phyloP scores from a whole-genome alignment of 2,329 filamentous ascomycete species.

The Cryphonectria nitschkei region DNA sequence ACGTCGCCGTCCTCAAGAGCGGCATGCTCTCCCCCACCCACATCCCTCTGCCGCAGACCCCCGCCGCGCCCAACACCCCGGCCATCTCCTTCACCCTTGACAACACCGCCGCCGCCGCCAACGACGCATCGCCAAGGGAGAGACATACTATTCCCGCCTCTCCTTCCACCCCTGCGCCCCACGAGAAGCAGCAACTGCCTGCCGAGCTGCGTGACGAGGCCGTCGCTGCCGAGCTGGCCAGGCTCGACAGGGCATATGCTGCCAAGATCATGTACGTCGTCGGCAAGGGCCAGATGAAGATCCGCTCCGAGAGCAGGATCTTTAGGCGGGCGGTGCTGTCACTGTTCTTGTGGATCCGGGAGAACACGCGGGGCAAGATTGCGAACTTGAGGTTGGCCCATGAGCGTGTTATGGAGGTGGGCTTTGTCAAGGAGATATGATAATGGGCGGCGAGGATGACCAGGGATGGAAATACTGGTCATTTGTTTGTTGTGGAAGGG shows the following conservation, averaged over 20 bases:
- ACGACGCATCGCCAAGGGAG: background rate
- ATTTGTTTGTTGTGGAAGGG: background rate
- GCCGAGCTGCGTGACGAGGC: constrained; percentile 37
- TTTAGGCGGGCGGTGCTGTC: constrained; percentile 51
- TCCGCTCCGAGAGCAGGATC: constrained; percentile 46
- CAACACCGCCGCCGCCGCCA: background rate
- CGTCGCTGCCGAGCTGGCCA: constrained; percentile 45
- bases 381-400: constrained; percentile 61
- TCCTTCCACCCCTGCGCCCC: background rate
- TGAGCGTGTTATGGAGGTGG: constrained; percentile 67
- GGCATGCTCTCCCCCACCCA: background rate
- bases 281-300: constrained; percentile 64
- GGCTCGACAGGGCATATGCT: constrained; percentile 48
- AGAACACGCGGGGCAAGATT: constrained; percentile 67
- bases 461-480: background rate
- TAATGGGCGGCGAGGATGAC: background rate
- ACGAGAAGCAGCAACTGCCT: constrained; percentile 12
- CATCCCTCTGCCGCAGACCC: background rate
- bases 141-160: background rate
- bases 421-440: constrained; percentile 67
- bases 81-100: constrained; percentile 10
- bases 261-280: constrained; percentile 57
- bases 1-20: background rate
- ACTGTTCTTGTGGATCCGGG: constrained; percentile 64
- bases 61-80: background rate